Base-by-base conservation (phyloP, 768 basidiomycete genomes). In the Amanita subjunquillea region DNA sequence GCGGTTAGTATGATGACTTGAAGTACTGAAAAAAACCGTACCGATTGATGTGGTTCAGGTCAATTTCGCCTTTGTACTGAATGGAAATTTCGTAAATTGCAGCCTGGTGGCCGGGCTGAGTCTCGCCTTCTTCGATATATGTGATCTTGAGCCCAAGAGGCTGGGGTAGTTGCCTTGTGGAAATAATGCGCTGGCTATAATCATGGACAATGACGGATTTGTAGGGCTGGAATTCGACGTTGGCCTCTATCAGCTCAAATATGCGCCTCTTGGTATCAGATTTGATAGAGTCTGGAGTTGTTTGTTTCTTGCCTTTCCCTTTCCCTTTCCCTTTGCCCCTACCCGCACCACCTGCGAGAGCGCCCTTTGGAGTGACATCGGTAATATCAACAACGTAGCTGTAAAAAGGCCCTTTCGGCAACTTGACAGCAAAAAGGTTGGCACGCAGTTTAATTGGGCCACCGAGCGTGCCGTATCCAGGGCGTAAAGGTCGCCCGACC, bases 361-460 rank as follows among this genome's bases (percentile, higher is more conserved):
- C 50, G 55, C 80, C 74, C 0, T 77, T 76, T 68, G 17, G 67
- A 17, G 17, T 17, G 17, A 17, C 17, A 0, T 82, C 82, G 6
- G 71, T 64, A 29, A 84, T 77, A 0, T 71, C 59, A 27, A 85
- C 72, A 15, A 63, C 62, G 57, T 87, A 86, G 54, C 85, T 80
- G 58, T 75, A 80, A 4, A 82, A 60, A 0, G 69, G 67, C 0
- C 69, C 69, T 41, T 73, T 71, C 1, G 73, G 72, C n/a, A 77
- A 58, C 29, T 62, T 71, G 7, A 85, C 57, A 0, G 79, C 59
- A 62, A 83, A 84, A 64, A 83, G 83, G 60, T 85, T 86, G 20
- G 83, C 72, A 1, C 85, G 72, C 8, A 85, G 63, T 0, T 64
- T 73, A 56, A 79, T 72, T 0, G 70, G 56, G 9, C 45, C 67